Evolutionary conservation across 805 yeast species (phyloP).

Genomic region (Wickerhamomyces hampshirensis): DNA sequence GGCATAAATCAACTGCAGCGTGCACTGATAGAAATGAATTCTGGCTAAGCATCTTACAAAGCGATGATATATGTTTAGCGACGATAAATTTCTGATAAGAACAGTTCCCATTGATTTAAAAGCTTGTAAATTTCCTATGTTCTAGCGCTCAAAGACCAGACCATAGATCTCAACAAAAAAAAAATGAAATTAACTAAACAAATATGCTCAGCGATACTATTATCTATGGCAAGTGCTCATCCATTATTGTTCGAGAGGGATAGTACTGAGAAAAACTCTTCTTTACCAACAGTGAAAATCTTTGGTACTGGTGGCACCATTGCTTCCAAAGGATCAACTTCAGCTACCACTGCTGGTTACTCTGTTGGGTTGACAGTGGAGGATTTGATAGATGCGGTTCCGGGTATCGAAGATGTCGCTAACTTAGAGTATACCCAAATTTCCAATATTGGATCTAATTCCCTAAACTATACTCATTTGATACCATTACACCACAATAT

Average conservation of each 20-base stretch:
- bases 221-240: not conserved
- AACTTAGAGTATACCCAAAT: constrained; percentile 35
- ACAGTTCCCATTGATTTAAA: too few species aligned
- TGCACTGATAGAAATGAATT: too few species aligned
- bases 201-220: too few species aligned
- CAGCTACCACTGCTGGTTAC: constrained; percentile 51
- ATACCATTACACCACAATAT: constrained; percentile 42
- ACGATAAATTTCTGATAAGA: too few species aligned
- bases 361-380: constrained; percentile 47
- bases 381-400: constrained; percentile 48
- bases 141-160: too few species aligned
- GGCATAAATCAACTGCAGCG: too few species aligned
- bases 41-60: too few species aligned
- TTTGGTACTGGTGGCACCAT: constrained; percentile 59
- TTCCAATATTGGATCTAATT: constrained; percentile 56
- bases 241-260: constrained; percentile 4
- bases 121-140: too few species aligned
- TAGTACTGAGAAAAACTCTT: constrained; percentile 6
- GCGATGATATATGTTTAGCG: too few species aligned
- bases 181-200: too few species aligned
- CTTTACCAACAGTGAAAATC: constrained; percentile 35
- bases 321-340: constrained; percentile 45
- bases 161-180: too few species aligned
- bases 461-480: constrained; percentile 43
- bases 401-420: constrained; percentile 50